Evolutionary conservation across 176 grass and related monocot species (phyloP).

Genomic region (Carex kokanica): DNA sequence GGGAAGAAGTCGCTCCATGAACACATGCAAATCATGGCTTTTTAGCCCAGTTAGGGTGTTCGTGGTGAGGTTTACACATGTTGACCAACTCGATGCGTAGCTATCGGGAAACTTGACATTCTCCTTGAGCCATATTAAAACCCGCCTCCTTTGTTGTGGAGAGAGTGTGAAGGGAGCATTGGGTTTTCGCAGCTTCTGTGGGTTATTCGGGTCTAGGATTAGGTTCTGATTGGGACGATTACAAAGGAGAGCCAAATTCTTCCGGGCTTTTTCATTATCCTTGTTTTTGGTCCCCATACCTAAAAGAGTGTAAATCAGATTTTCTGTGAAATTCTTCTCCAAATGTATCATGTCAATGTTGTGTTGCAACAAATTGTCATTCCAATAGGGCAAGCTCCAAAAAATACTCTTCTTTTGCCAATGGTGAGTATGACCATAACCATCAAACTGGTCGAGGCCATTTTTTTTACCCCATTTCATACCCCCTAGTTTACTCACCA

Average conservation of each 20-base stretch:
- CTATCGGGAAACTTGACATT: slow-evolving; percentile 14
- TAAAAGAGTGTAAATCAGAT: not conserved
- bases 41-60: not conserved
- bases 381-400: slow-evolving; percentile 16
- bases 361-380: not conserved
- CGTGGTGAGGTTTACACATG: not conserved
- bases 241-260: not conserved
- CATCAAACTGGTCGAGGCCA: too few relatives aligned
- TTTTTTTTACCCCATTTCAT: not conserved
- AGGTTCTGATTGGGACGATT: not conserved
- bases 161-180: not conserved
- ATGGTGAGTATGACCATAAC: not conserved
- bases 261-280: slow-evolving; percentile 18
- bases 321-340: slow-evolving; percentile 27
- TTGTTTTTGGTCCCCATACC: not conserved
- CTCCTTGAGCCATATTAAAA: slow-evolving; percentile 14
- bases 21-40: slow-evolving; percentile 30
- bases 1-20: too few relatives aligned
- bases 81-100: slow-evolving; percentile 17
- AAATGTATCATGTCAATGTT: slow-evolving; percentile 27
- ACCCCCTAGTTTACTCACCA: not conserved
- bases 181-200: not conserved
- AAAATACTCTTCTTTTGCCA: not conserved
- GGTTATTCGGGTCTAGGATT: too few relatives aligned
- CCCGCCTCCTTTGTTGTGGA: not conserved